Evolutionary conservation across 78 protist genomes (phyloP).

Genomic region (Protostelium mycophagum): DNA sequence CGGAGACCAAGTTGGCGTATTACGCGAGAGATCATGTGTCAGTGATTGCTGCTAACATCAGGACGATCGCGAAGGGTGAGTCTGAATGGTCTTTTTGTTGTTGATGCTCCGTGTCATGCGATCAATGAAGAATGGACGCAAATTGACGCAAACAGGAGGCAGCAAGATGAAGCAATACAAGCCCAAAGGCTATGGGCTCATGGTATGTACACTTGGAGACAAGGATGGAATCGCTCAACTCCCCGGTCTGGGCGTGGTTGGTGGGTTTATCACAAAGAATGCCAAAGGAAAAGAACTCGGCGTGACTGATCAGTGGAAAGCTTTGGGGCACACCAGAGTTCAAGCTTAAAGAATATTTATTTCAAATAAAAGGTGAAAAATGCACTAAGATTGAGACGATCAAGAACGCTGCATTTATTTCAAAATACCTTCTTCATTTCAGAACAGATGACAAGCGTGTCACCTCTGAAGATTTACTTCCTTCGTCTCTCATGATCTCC

Average conservation of each 20-base stretch:
- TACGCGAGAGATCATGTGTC: conserved; percentile 12
- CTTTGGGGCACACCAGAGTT: too few species aligned
- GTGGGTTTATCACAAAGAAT: neutral
- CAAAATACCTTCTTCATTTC: too few species aligned
- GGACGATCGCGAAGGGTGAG: neutral
- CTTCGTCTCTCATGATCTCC: neutral
- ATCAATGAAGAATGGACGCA: too few species aligned
- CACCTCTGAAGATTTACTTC: neutral
- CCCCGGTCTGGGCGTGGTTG: conserved; percentile 6
- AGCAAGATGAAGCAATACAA: neutral
- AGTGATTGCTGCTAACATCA: conserved; percentile 10
- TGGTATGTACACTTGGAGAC: conserved; percentile 14
- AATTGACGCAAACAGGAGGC: neutral
- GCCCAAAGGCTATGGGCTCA: too few species aligned
- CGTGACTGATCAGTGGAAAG: too few species aligned
- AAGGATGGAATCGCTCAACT: conserved; percentile 27
- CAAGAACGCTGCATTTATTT: too few species aligned
- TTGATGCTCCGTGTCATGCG: too few species aligned
- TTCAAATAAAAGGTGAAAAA: too few species aligned
- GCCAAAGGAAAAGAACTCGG: conserved; percentile 2
- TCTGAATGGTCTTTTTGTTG: neutral
- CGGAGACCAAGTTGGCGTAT: conserved; percentile 27
- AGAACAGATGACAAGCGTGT: neutral
- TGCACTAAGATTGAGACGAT: too few species aligned
- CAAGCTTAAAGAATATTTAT: too few species aligned